Percentiles rank a stretch among this genome's conserved stretches.
These are phyloP conservation scores for Microbotryomycetes sp. DNA, from an alignment of 1,284 basidiomycete species.

Conservation along the genomic window DNA sequence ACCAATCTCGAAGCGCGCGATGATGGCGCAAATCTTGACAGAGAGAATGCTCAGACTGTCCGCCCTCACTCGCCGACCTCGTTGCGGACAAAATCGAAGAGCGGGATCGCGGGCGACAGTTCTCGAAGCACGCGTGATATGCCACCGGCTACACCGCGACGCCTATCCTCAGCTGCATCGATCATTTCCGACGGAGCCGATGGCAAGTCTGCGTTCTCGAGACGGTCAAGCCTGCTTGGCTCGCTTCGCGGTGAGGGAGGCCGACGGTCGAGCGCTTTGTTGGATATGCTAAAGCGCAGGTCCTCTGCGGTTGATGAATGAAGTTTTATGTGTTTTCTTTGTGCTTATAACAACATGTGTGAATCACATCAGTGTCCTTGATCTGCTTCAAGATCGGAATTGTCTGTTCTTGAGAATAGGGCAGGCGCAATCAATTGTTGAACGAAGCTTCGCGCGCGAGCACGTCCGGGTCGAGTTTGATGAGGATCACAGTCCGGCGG, in stretches of 20 bases:
- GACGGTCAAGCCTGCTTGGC: not conserved
- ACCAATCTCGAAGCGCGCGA: no score
- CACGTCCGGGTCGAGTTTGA: slow-evolving; percentile 67
- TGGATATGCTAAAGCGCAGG: not conserved
- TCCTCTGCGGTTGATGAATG: not conserved
- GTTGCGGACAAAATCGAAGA: no score
- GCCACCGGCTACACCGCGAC: no score
- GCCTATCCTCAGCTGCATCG: not conserved
- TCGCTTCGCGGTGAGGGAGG: not conserved
- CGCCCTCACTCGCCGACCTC: no score
- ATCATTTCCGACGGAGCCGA: not conserved
- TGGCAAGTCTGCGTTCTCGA: not conserved
- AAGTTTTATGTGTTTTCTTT: not conserved
- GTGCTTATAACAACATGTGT: not conserved
- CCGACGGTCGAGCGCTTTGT: not conserved
- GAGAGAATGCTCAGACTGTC: no score
- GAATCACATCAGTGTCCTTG: not conserved
- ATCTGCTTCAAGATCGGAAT: not conserved
- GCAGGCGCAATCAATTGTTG: no score
- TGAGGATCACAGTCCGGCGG: slow-evolving; percentile 79
- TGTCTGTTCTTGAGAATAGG: no score
- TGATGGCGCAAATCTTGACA: no score
- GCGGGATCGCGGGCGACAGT: no score
- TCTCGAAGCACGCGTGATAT: no score
- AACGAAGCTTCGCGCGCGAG: slow-evolving; percentile 25